These are phyloP conservation scores for Turnera subulata DNA, from an alignment of 345 rosid species.

Conservation along the genomic window DNA sequence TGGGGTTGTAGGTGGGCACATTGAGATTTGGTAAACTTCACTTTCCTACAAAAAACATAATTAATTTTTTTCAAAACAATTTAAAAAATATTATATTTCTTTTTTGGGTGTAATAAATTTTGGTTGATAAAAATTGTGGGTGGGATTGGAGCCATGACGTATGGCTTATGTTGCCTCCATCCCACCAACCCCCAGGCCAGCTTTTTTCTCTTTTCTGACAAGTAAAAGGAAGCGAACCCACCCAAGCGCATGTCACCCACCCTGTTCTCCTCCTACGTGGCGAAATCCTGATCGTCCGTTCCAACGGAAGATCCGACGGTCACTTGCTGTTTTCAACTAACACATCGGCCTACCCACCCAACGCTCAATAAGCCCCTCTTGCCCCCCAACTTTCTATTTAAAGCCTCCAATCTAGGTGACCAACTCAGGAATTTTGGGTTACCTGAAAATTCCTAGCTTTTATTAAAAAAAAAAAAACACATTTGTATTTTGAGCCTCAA, in stretches of 20 bases:
- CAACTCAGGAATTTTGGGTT: conserved; percentile 22
- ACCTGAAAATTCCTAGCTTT: conserved; percentile 16
- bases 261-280: conserved; percentile 1
- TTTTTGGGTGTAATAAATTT: not conserved
- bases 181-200: conserved; percentile 5
- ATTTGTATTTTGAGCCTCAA: too few relatives aligned
- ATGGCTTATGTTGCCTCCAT: not conserved
- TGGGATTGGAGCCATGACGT: conserved; percentile 2
- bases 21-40: too few relatives aligned
- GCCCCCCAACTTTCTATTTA: conserved; percentile 17
- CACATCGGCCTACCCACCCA: conserved; percentile 34
- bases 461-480: too few relatives aligned
- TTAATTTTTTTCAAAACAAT: too few relatives aligned
- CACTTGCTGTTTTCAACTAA: conserved; percentile 29
- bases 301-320: conserved; percentile 26
- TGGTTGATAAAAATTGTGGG: not conserved
- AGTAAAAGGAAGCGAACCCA: not conserved
- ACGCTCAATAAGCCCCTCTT: conserved; percentile 1
- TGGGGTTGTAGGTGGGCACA: too few relatives aligned
- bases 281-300: conserved; percentile 6
- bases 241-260: not conserved
- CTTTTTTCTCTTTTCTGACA: not conserved
- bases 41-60: too few relatives aligned
- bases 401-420: conserved; percentile 5
- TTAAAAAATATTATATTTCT: not conserved